Conservation (phyloP, 805 yeast genomes). For the Wickerhamiella spandovensis region DNA sequence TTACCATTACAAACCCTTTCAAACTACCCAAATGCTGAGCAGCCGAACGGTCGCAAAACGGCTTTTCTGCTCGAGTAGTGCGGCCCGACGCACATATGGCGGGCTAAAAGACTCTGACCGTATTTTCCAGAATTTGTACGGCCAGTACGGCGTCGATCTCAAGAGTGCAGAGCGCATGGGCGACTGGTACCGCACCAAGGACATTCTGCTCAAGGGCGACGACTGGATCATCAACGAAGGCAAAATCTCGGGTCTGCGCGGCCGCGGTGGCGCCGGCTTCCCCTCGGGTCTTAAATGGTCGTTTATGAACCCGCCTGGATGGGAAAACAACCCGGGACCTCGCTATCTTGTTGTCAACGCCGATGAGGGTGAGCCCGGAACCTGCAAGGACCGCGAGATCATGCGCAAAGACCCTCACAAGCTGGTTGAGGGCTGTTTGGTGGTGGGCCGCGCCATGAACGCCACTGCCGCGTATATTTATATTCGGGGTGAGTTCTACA, state of each 20-base stretch:
- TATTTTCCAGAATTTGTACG: slow-evolving; percentile 74
- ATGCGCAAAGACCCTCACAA: slow-evolving; percentile 86
- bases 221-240: slow-evolving; percentile 82
- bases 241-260: slow-evolving; percentile 73
- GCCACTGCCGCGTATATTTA: slow-evolving; percentile 87
- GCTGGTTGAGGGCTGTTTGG: slow-evolving; percentile 79
- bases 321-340: slow-evolving; percentile 87
- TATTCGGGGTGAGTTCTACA: slow-evolving; percentile 82
- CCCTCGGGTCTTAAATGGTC: slow-evolving; percentile 89
- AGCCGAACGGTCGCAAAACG: slow-evolving; percentile 3
- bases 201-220: slow-evolving; percentile 69
- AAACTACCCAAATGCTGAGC: neutral
- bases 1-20: neutral
- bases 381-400: slow-evolving; percentile 86
- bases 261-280: slow-evolving; percentile 91
- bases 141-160: slow-evolving; percentile 60
- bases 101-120: slow-evolving; percentile 74
- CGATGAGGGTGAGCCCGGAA: slow-evolving; percentile 92
- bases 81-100: slow-evolving; percentile 38
- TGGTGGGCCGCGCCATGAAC: slow-evolving; percentile 86
- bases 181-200: slow-evolving; percentile 88
- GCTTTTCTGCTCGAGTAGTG: slow-evolving; percentile 12
- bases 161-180: slow-evolving; percentile 68
- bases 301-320: slow-evolving; percentile 89
- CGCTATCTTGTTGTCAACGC: slow-evolving; percentile 82